Evolutionary conservation across 345 rosid genomes (phyloP), one percentile per base, ranked within the genome.

Genomic region (Acer yangbiense): DNA sequence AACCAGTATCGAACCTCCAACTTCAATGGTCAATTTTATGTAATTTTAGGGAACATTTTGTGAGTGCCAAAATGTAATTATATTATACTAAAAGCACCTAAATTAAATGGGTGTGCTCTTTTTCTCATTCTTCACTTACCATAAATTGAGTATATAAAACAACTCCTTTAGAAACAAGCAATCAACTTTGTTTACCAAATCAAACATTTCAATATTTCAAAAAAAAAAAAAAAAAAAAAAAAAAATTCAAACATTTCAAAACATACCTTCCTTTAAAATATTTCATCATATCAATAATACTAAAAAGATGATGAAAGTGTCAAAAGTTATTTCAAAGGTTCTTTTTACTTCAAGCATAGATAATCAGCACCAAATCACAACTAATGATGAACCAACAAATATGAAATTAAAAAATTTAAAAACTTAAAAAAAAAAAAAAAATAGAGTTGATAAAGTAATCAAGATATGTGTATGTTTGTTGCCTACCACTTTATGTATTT

Each of bases 311-410:
- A 60, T 39, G 50, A 73, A 73, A 43, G 57, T 17, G 10, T 41
- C 23, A 43, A 29, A 73, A 7, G 23, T 73, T 43, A 62, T 61
- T 21, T 32, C 41, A 8, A 43, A 61, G 57, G 46, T 73, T 60
- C 23, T 73, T 73, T 61, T 43, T 61, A 21, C 76, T 61, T 73
- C 55, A 73, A 73, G 76, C 58, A 60, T 61, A 73, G 61, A 61
- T 21, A 61, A 73, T 39, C 21, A 52, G 20, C 13, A 21, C 18
- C 76, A 18, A 54, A 16, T 54, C n/a, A 54, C 14, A 52, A 17
- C n/a, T 52, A 60, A 61, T 61, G 41, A 61, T 39, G 32, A 71
- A 69, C 25, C 58, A 4, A 35, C 39, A 35, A 35, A 35, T 43
- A 43, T 9, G 46, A 43, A 52, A 43, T 7, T 6, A 43, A 9